phyloP scores from a whole-genome alignment of 2,329 filamentous ascomycete species.

The Penicillium sp. region DNA sequence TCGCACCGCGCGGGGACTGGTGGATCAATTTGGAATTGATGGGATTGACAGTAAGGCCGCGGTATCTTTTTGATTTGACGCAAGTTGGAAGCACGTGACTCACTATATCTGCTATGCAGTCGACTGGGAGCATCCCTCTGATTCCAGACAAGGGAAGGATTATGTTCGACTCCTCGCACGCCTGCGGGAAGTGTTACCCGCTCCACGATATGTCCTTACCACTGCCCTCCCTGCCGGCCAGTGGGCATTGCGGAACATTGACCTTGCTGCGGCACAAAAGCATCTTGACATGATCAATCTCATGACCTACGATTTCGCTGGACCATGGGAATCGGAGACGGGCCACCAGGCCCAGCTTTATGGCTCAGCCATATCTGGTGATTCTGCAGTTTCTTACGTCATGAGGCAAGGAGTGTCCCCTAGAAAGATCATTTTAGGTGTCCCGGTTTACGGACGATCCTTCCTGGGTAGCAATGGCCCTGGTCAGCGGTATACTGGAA shows the following conservation, averaged over 20 bases:
- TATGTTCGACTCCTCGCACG: slow-evolving; percentile 67
- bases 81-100: not conserved
- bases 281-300: slow-evolving; percentile 75
- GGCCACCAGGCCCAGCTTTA: slow-evolving; percentile 78
- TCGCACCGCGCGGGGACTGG: slow-evolving; percentile 61
- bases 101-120: slow-evolving; percentile 50
- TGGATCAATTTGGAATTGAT: slow-evolving; percentile 68
- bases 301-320: slow-evolving; percentile 77
- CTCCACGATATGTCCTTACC: slow-evolving; percentile 66
- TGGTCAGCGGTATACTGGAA: slow-evolving; percentile 56
- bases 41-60: slow-evolving; percentile 68
- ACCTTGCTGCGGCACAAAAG: slow-evolving; percentile 59
- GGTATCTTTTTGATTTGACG: not conserved
- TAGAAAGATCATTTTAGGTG: slow-evolving; percentile 70
- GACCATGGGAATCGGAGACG: slow-evolving; percentile 63
- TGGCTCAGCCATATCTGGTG: slow-evolving; percentile 57
- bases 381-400: slow-evolving; percentile 64
- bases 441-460: slow-evolving; percentile 72
- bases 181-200: slow-evolving; percentile 64
- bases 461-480: slow-evolving; percentile 65
- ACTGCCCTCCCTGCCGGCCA: slow-evolving; percentile 68
- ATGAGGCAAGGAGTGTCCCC: slow-evolving; percentile 63
- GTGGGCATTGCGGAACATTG: slow-evolving; percentile 66
- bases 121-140: slow-evolving; percentile 74
- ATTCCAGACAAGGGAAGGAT: slow-evolving; percentile 63